These are phyloP conservation scores for Pseudozyma pruni DNA, from an alignment of 1,284 basidiomycete genomes.

Conservation along the genomic window DNA sequence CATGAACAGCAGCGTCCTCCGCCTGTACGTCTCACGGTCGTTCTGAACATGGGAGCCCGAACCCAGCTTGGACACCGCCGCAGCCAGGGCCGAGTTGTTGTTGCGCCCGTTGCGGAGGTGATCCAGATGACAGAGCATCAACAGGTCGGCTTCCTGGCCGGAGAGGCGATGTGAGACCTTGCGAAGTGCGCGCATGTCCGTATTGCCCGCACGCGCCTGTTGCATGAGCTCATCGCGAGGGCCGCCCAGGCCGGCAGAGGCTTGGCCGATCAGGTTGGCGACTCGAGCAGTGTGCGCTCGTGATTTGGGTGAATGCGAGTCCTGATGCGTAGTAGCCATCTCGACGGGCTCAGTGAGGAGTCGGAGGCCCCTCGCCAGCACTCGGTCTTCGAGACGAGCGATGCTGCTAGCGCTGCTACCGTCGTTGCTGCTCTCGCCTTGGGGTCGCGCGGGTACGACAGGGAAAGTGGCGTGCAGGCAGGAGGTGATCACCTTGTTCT, in stretches of 20 bases:
- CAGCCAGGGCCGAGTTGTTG: slow-evolving; percentile 50
- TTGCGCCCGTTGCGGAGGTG: slow-evolving; percentile 42
- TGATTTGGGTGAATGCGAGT: slow-evolving; percentile 2
- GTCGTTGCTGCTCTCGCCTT: slow-evolving; percentile 10
- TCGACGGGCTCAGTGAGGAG: slow-evolving; percentile 37
- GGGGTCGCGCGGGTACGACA: slow-evolving; percentile 8
- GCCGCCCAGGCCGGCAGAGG: slow-evolving; percentile 29
- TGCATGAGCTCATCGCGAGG: slow-evolving; percentile 16
- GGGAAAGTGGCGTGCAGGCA: slow-evolving; percentile 45
- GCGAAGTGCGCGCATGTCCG: slow-evolving; percentile 23
- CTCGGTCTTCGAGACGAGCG: slow-evolving; percentile 29
- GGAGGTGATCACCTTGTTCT: slow-evolving; percentile 17
- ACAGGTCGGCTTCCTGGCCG: slow-evolving; percentile 45
- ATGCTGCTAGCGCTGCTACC: slow-evolving; percentile 14
- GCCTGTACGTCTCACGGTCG: slow-evolving; percentile 33
- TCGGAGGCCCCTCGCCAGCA: slow-evolving; percentile 25
- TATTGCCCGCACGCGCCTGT: slow-evolving; percentile 10
- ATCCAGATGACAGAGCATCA: slow-evolving; percentile 55
- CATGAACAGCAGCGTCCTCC: slow-evolving; percentile 44
- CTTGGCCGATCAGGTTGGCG: slow-evolving; percentile 34
- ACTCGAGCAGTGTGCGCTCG: slow-evolving; percentile 28
- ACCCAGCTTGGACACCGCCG: slow-evolving; percentile 51
- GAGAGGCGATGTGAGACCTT: slow-evolving; percentile 27
- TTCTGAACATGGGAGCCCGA: slow-evolving; percentile 23
- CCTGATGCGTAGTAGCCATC: slow-evolving; percentile 11